These are phyloP conservation scores for Thermothielavioides terrestris DNA, from an alignment of 495 filamentous ascomycete species.

Conservation along the genomic window DNA sequence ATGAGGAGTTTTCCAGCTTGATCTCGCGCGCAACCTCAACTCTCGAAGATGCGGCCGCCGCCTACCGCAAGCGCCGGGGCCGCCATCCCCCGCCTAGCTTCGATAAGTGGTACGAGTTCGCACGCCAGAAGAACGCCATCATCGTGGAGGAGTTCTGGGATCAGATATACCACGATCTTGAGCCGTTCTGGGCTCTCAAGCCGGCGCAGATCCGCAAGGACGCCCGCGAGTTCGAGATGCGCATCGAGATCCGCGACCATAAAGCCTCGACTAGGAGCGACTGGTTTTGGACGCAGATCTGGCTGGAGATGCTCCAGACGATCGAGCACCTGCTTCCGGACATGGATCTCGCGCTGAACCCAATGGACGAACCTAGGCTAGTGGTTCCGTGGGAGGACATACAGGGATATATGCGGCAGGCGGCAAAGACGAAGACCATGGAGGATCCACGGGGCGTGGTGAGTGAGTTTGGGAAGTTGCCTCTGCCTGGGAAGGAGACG, in stretches of 20 bases:
- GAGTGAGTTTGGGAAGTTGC: slow-evolving; percentile 26
- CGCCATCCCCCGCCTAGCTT: slow-evolving; percentile 69
- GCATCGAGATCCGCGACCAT: slow-evolving; percentile 48
- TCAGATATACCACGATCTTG: slow-evolving; percentile 61
- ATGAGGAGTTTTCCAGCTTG: slow-evolving; percentile 31
- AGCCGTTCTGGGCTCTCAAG: slow-evolving; percentile 60
- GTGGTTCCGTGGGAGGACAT: slow-evolving; percentile 60
- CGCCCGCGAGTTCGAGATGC: slow-evolving; percentile 47
- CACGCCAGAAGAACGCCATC: slow-evolving; percentile 47
- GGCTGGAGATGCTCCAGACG: slow-evolving; percentile 47
- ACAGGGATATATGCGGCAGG: slow-evolving; percentile 45
- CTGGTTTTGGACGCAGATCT: slow-evolving; percentile 58
- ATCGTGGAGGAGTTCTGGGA: slow-evolving; percentile 66
- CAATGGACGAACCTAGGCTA: slow-evolving; percentile 60
- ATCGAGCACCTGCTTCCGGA: slow-evolving; percentile 57
- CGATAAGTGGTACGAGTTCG: slow-evolving; percentile 59
- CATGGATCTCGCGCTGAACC: slow-evolving; percentile 63
- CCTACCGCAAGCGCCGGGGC: slow-evolving; percentile 54
- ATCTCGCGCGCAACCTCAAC: slow-evolving; percentile 38
- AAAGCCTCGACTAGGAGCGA: slow-evolving; percentile 45
- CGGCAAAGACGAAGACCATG: slow-evolving; percentile 41
- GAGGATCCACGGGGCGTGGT: slow-evolving; percentile 24
- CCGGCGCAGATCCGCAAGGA: slow-evolving; percentile 49
- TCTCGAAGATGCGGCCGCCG: slow-evolving; percentile 49
- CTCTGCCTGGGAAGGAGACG: slow-evolving; percentile 20